Evolutionary conservation across 73 alveolate genomes (phyloP).

Genomic region (Uronychia binucleata): DNA sequence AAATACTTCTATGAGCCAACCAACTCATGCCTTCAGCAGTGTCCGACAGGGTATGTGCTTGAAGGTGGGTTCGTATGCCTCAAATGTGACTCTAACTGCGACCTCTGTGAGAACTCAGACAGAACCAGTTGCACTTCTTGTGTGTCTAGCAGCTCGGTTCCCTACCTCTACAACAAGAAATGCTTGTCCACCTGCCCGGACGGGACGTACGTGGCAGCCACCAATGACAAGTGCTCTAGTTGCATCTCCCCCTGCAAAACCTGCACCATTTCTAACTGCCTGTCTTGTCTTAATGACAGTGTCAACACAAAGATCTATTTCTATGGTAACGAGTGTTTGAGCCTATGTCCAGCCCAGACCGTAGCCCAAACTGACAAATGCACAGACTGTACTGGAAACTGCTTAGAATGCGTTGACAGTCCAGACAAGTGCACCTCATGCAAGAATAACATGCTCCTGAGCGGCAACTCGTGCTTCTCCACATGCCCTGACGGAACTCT

Average conservation of each 20-base stretch:
- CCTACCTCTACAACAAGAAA: not conserved
- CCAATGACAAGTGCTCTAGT: not conserved
- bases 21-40: conserved; percentile 1
- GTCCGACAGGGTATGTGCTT: conserved; percentile 8
- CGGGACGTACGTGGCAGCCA: not conserved
- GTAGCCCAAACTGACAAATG: too few species aligned
- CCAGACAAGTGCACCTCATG: too few species aligned
- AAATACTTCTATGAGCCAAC: not conserved
- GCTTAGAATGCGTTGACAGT: too few species aligned
- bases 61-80: conserved; percentile 28
- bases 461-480: too few species aligned
- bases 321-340: too few species aligned
- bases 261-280: too few species aligned
- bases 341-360: too few species aligned
- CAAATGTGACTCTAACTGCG: not conserved
- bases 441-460: too few species aligned
- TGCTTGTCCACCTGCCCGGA: conserved; percentile 16
- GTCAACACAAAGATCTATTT: too few species aligned
- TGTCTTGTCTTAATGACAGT: too few species aligned
- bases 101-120: not conserved
- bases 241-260: conserved; percentile 26
- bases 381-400: too few species aligned
- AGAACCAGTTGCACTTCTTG: conserved; percentile 11
- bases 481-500: conserved; percentile 3
- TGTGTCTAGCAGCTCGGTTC: not conserved